These are phyloP conservation scores for Pseudonitzschia multiseries DNA, from an alignment of 108 stramenopile species.

Conservation along the genomic window DNA sequence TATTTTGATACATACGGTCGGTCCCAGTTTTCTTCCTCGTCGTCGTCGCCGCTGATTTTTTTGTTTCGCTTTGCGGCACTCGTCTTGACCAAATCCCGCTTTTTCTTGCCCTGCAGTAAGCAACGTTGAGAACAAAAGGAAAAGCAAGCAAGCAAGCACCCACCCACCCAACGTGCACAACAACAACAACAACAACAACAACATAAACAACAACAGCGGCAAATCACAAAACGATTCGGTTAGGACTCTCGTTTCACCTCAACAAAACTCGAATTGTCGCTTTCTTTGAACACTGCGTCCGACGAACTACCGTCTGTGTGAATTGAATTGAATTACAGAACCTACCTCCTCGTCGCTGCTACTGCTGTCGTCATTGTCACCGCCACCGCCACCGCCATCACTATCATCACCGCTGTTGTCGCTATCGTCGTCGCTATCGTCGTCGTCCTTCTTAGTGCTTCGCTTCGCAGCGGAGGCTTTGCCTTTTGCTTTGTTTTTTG, in stretches of 20 bases:
- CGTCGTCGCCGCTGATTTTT: background rate
- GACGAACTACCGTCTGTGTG: background rate
- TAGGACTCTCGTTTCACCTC: too few species aligned
- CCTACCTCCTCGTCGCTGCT: background rate
- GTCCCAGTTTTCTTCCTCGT: slow-evolving; percentile 5
- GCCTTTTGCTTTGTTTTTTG: too few species aligned
- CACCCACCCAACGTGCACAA: too few species aligned
- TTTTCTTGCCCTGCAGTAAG: background rate
- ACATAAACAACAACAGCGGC: too few species aligned
- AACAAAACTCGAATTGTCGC: too few species aligned
- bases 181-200: too few species aligned
- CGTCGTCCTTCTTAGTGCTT: slow-evolving; percentile 2
- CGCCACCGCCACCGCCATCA: slow-evolving; percentile 8
- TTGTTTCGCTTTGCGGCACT: slow-evolving; percentile 9
- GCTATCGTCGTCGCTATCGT: background rate
- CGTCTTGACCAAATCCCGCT: background rate
- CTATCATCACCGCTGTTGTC: too few species aligned
- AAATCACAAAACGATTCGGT: too few species aligned
- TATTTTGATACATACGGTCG: slow-evolving; percentile 24
- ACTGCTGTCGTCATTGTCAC: background rate
- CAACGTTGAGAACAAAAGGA: background rate
- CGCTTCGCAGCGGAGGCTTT: background rate
- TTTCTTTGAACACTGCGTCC: too few species aligned
- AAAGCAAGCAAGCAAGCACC: too few species aligned
- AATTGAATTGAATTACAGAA: too few species aligned